Evolutionary conservation across 208 protist genomes (phyloP).

Genomic region (Crithidia thermophila): DNA sequence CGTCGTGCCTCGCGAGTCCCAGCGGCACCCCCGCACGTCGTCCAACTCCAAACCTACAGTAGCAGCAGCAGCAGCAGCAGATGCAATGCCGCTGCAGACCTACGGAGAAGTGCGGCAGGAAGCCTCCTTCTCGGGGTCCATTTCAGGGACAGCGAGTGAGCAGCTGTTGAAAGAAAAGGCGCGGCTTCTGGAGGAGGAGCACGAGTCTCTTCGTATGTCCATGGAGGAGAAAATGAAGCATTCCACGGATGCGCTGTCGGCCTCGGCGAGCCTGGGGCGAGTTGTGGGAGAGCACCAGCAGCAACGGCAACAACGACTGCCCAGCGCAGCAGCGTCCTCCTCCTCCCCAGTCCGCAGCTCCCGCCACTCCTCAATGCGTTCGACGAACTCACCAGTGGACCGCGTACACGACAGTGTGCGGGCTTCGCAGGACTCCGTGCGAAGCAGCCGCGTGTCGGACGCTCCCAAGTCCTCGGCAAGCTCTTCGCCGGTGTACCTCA

Average conservation of each 20-base stretch:
- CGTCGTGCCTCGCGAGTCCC: too few species aligned
- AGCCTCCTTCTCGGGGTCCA: not conserved
- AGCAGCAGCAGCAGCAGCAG: not conserved
- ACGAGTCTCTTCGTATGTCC: not conserved
- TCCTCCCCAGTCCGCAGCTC: not conserved
- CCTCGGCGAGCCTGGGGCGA: too few species aligned
- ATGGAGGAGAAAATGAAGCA: not conserved
- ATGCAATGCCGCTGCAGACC: not conserved
- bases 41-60: too few species aligned
- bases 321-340: not conserved
- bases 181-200: slow-evolving; percentile 15
- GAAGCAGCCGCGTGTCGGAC: too few species aligned
- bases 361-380: too few species aligned
- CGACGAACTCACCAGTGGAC: too few species aligned
- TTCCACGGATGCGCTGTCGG: not conserved
- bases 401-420: too few species aligned
- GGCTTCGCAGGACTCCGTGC: too few species aligned
- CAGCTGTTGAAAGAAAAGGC: slow-evolving; percentile 2
- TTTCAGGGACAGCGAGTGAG: slow-evolving; percentile 9
- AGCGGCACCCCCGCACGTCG: too few species aligned
- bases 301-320: not conserved
- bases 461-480: too few species aligned
- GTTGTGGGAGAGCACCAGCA: too few species aligned
- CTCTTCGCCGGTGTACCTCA: too few species aligned
- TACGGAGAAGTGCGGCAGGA: not conserved